Percentiles rank a stretch among this genome's conserved stretches.
These are phyloP conservation scores for Oryza meyeriana DNA, from an alignment of 176 grass and related monocot species.

Conservation along the genomic window DNA sequence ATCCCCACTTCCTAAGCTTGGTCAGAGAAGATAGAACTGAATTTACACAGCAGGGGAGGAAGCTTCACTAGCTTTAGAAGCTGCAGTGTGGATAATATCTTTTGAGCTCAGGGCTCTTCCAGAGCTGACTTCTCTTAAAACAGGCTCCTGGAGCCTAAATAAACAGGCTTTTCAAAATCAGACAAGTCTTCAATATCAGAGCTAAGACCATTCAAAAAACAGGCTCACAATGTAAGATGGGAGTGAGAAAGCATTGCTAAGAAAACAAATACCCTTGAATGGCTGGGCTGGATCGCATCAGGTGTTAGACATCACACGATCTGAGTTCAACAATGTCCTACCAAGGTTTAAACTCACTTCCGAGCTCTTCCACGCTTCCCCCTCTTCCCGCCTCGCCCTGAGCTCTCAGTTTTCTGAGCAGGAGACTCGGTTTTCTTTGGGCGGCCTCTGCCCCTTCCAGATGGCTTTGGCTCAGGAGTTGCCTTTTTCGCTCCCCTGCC, in stretches of 20 bases:
- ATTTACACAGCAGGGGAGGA: too few species aligned
- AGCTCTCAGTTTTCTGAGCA: conserved; percentile 40
- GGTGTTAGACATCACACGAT: conserved; percentile 29
- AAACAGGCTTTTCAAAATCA: neutral
- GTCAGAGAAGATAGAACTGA: too few species aligned
- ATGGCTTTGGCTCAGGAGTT: conserved; percentile 35
- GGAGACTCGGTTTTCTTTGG: conserved; percentile 53
- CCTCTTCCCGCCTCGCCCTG: conserved; percentile 43
- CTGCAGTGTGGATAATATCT: neutral
- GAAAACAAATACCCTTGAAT: conserved; percentile 24
- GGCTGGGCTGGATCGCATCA: conserved; percentile 8
- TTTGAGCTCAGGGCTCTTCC: neutral
- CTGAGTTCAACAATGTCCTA: conserved; percentile 1
- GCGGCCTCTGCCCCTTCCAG: conserved; percentile 62
- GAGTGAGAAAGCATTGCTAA: neutral
- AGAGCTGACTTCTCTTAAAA: neutral
- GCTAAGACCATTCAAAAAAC: neutral
- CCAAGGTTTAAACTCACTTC: conserved; percentile 26
- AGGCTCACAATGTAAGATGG: neutral
- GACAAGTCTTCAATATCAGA: conserved; percentile 12
- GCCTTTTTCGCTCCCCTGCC: conserved; percentile 58
- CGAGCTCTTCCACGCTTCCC: conserved; percentile 44
- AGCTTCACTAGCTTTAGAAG: too few species aligned
- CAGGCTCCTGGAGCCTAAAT: neutral
- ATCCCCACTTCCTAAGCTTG: neutral